Base-by-base conservation (phyloP, 192 early-diverging fungal species). In the Backusella luteola region DNA sequence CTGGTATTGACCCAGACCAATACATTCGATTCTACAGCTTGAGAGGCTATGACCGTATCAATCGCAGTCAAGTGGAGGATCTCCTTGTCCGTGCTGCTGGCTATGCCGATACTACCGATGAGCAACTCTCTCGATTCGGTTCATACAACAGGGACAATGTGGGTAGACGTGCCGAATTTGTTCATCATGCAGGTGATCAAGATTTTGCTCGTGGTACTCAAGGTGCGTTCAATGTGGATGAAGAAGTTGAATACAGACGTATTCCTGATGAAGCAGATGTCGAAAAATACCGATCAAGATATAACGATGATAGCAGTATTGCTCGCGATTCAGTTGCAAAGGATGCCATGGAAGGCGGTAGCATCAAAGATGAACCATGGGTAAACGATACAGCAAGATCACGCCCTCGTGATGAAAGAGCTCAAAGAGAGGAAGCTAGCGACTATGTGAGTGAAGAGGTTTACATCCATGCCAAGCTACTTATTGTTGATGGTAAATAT, bases 401-500 rank as follows among this genome's bases (percentile, higher is more conserved):
- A 7, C 35, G 12, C 14, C 72, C 76, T 38, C 66, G 80, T 19
- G 76, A 70, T 26, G 67, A 74, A 7, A 56, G 6, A 19, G 66
- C 67, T 14, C 29, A 79, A 35, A 59, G 19, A 8, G 73, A 78
- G 11, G 73, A 77, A 67, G 59, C 66, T 17, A 66, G 35, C 59
- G 81, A 85, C 41, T 90, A 87, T 82, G 91, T 97, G 0, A 91
- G 92, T 1, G 95, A 97, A 85, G 90, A 93, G 73, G 84, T 97
- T 39, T 97, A 97, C 75, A 90, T 97, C 44, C 95, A 97, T 85
- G 91, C 91, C 77, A 93, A 96, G 77, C 80, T 94, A 35, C 89
- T 97, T 90, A 95, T 97, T 77, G 90, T 94, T 34, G 96, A 97
- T 74, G 95, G 80, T 81, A 76, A 74, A 59, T 26, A 7, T n/a